Percentiles rank a stretch among this genome's conserved stretches.
Conservation (phyloP, 306 rosid genomes). For the Mimosa pudica region DNA sequence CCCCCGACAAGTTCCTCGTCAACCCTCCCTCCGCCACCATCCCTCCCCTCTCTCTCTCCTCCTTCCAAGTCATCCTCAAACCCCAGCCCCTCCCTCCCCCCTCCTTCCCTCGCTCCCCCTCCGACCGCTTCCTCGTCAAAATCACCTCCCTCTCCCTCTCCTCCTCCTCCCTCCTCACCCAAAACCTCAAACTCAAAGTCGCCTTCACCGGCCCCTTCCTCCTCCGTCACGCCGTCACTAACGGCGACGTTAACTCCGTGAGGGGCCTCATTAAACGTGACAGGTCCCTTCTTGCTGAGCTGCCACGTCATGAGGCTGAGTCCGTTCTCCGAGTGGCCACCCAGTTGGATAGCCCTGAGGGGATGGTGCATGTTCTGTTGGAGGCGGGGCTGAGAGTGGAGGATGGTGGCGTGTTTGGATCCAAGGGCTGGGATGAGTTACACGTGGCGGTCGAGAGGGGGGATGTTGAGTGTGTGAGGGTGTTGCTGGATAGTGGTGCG, state of each 20-base stretch:
- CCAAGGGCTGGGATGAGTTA: slow-evolving; percentile 37
- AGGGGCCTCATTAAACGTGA: slow-evolving; percentile 62
- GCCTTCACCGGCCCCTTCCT: slow-evolving; percentile 66
- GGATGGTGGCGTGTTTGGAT: slow-evolving; percentile 3
- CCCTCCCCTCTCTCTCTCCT: slow-evolving; percentile 54
- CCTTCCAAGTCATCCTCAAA: slow-evolving; percentile 77
- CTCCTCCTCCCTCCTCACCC: slow-evolving; percentile 32
- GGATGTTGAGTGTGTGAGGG: slow-evolving; percentile 22
- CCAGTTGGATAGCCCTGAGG: slow-evolving; percentile 58
- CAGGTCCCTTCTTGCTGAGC: slow-evolving; percentile 52
- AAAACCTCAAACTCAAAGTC: slow-evolving; percentile 58
- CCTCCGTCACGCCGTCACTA: slow-evolving; percentile 50
- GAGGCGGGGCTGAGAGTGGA: slow-evolving; percentile 70
- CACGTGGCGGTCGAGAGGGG: slow-evolving; percentile 61
- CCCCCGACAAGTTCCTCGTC: slow-evolving; percentile 73
- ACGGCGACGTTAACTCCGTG: slow-evolving; percentile 51
- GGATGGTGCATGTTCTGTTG: slow-evolving; percentile 62
- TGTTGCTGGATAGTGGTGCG: slow-evolving; percentile 39
- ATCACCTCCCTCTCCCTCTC: slow-evolving; percentile 36
- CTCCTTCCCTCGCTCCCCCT: slow-evolving; percentile 68
- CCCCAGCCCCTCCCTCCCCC: slow-evolving; percentile 65
- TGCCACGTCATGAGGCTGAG: slow-evolving; percentile 44
- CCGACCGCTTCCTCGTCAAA: slow-evolving; percentile 72
- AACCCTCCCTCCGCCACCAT: slow-evolving; percentile 72
- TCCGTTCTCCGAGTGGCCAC: slow-evolving; percentile 60